A percentile compares a stretch with the other conserved stretches of the same genome.
Conservation (phyloP, 495 filamentous ascomycete species). For the Neurospora cerealis region DNA sequence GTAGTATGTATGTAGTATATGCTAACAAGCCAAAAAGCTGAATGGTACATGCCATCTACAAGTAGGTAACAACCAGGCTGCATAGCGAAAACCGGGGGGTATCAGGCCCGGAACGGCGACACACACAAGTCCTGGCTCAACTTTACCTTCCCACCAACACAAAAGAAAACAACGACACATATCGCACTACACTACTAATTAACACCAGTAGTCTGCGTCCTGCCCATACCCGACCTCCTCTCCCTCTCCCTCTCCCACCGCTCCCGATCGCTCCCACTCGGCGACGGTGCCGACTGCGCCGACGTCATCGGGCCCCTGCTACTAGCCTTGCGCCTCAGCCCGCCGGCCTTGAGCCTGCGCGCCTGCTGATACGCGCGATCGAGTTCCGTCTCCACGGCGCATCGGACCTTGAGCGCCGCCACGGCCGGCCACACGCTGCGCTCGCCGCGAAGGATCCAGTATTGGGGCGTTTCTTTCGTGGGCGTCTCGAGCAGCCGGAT, state of each 20-base stretch:
- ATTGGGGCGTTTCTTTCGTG: constrained; percentile 60
- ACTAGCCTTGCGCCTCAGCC: constrained; percentile 27
- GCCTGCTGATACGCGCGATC: constrained; percentile 77
- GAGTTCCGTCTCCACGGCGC: constrained; percentile 76
- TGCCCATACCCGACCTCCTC: not conserved
- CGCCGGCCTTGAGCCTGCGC: constrained; percentile 45
- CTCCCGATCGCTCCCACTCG: not conserved
- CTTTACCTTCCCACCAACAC: not conserved
- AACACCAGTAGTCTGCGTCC: not conserved
- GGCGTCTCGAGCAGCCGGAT: constrained; percentile 70
- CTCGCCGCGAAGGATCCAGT: constrained; percentile 83
- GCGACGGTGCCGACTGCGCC: not conserved
- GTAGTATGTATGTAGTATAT: not conserved
- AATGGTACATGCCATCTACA: not conserved
- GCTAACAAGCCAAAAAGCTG: not conserved
- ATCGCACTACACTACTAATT: not conserved
- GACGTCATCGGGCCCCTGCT: constrained; percentile 7
- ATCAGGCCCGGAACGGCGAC: not conserved
- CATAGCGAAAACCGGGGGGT: not conserved
- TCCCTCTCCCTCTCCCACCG: not conserved
- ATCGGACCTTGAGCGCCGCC: constrained; percentile 70
- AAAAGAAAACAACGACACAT: not conserved
- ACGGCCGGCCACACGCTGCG: constrained; percentile 89
- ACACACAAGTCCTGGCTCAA: not conserved
- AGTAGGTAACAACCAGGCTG: not conserved